Base-by-base conservation (phyloP, 2,329 filamentous ascomycete species). In the Colletotrichum higginsianum region DNA sequence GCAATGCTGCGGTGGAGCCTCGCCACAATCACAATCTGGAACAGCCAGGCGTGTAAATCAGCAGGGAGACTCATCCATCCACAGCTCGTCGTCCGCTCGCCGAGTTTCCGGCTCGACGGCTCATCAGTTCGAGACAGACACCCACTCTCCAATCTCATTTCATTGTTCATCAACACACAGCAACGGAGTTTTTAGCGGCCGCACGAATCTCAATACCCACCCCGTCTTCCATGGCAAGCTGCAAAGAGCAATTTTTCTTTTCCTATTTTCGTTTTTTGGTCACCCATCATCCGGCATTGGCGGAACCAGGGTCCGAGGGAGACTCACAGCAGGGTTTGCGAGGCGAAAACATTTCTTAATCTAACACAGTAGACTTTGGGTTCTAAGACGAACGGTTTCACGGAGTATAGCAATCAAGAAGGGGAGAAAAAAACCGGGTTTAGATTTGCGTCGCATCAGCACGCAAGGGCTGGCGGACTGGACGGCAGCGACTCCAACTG, bases 401-500 rank as follows among this genome's bases (percentile, higher is more conserved):
- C 44, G 70, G 70, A 66, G 57, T 52, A 72, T 66, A 66, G 61
- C 47, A 61, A 61, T 57, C 60, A 71, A 57, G 47, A 67, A 69
- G 52, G 35, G 35, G 35, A 1, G 61, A 46, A 70, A 72, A 71
- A 49, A 3, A 49, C 15, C 38, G 70, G 66, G 66, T 44, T 72
- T 72, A 72, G 70, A 72, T 61, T 38, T 63, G 47, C 35, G 58
- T 63, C 40, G 50, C 49, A 61, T 61, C 66, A 71, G 61, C 55
- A 72, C 66, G 66, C 66, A 69, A 72, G 56, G 50, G 64, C 53
- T 62, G 64, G 42, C 49, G 61, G 53, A 38, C 60, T 57, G 69
- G 67, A 61, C 49, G 63, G 68, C 63, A 57, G 69, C 58, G 66
- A 71, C 53, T 57, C 9, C 66, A 67, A 61, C 60, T 71, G 71